Evolutionary conservation across 2,329 filamentous ascomycete genomes (phyloP).

Genomic region (Acrocalymma vagum): DNA sequence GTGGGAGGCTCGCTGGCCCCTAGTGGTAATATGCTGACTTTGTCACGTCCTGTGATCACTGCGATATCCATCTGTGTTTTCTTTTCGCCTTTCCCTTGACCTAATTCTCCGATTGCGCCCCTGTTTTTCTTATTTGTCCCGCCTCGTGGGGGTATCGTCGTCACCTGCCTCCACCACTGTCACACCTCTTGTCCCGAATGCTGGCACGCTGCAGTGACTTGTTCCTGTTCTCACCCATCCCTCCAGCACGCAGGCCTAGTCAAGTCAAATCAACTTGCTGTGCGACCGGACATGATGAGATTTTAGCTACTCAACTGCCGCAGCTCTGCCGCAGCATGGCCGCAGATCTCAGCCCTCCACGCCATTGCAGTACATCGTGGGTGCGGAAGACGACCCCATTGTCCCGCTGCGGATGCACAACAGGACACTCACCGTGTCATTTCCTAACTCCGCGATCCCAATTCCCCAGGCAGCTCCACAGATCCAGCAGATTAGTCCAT

Average conservation of each 20-base stretch:
- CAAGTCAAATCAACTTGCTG: conserved; percentile 13
- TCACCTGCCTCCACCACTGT: conserved; percentile 28
- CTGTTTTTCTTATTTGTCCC: conserved; percentile 40
- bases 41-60: conserved; percentile 35
- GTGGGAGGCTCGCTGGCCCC: conserved; percentile 45
- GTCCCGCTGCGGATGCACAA: conserved; percentile 18
- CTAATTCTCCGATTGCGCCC: conserved; percentile 28
- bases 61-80: conserved; percentile 28
- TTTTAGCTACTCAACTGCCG: conserved; percentile 8
- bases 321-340: conserved; percentile 7
- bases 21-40: conserved; percentile 48
- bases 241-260: conserved; percentile 22
- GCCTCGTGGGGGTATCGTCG: conserved; percentile 31
- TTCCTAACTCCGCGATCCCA: too few relatives aligned
- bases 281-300: conserved; percentile 2
- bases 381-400: conserved; percentile 18
- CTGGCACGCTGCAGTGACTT: conserved; percentile 21
- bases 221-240: conserved; percentile 20
- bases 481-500: too few relatives aligned
- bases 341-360: conserved; percentile 4
- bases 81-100: conserved; percentile 24
- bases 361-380: conserved; percentile 18
- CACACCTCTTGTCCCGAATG: conserved; percentile 18
- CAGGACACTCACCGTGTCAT: too few relatives aligned
- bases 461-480: too few relatives aligned